Conservation (phyloP, 225 moss, liverwort and hornwort species). For the Marchantia polymorpha region DNA sequence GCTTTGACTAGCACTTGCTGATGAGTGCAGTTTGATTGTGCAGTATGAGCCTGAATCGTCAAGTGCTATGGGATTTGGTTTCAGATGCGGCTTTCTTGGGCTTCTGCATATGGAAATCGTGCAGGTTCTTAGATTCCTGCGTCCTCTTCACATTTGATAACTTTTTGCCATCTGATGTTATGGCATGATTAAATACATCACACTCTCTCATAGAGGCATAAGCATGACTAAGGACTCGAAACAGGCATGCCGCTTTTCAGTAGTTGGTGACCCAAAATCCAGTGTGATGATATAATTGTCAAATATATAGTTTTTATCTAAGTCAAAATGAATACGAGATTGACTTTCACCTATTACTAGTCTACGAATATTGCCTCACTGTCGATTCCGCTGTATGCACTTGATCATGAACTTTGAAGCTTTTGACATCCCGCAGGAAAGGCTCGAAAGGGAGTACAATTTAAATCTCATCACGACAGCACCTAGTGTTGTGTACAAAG, state of each 20-base stretch:
- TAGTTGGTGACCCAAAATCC: no score
- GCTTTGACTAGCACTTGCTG: no score
- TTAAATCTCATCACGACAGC: slow-evolving; percentile 92
- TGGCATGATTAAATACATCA: no score
- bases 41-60: slow-evolving; percentile 94
- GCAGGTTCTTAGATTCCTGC: slow-evolving; percentile 31
- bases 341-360: no score
- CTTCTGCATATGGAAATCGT: slow-evolving; percentile 99
- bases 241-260: no score
- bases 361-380: no score
- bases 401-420: neutral
- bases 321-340: no score
- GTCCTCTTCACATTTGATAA: neutral
- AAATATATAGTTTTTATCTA: no score
- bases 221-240: no score
- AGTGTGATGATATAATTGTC: no score
- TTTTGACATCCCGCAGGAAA: slow-evolving; percentile 47
- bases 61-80: slow-evolving; percentile 97
- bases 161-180: neutral
- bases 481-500: slow-evolving; percentile 90
- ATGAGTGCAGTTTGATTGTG: neutral
- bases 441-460: slow-evolving; percentile 93
- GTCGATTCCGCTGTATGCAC: no score
- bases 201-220: no score
- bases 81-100: slow-evolving; percentile 92